Conservation (phyloP, 225 moss, liverwort and hornwort genomes). For the Sphagnum tenellum region DNA sequence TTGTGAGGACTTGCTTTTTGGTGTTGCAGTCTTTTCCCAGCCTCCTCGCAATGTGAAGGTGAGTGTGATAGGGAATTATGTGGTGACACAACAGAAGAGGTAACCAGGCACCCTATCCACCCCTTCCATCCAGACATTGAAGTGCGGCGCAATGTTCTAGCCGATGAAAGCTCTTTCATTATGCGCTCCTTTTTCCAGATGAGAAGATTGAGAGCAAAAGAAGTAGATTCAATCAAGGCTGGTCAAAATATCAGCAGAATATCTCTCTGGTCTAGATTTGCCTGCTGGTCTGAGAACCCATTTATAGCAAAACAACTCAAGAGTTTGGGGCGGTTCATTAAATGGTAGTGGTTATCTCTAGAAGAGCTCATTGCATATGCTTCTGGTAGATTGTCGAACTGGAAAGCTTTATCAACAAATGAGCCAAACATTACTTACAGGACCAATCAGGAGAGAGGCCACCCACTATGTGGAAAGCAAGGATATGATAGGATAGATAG, state of each 20-base stretch:
- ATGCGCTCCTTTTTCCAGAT: slow-evolving; percentile 35
- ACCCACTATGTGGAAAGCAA: no score
- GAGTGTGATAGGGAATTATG: slow-evolving; percentile 1
- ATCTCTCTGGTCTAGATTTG: slow-evolving; percentile 22
- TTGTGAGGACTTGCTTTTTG: neutral
- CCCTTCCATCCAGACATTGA: slow-evolving; percentile 29
- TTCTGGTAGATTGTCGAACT: no score
- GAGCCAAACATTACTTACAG: no score
- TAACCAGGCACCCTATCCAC: slow-evolving; percentile 13
- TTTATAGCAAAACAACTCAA: no score
- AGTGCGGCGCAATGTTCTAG: slow-evolving; percentile 31
- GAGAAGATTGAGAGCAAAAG: slow-evolving; percentile 36
- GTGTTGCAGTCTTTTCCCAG: slow-evolving; percentile 35
- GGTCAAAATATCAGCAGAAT: slow-evolving; percentile 8
- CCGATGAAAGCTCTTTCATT: slow-evolving; percentile 22
- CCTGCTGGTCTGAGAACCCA: slow-evolving; percentile 2
- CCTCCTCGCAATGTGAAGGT: slow-evolving; percentile 10
- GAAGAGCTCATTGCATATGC: no score
- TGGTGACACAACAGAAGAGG: neutral
- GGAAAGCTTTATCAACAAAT: no score
- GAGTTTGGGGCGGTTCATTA: no score
- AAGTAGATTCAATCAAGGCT: slow-evolving; percentile 1
- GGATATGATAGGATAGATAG: no score
- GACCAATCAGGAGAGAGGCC: no score
- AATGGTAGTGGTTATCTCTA: no score